Evolutionary conservation across 202 grass and related monocot genomes (phyloP), one percentile per base, ranked within the genome.

Genomic region (Digitaria exilis): DNA sequence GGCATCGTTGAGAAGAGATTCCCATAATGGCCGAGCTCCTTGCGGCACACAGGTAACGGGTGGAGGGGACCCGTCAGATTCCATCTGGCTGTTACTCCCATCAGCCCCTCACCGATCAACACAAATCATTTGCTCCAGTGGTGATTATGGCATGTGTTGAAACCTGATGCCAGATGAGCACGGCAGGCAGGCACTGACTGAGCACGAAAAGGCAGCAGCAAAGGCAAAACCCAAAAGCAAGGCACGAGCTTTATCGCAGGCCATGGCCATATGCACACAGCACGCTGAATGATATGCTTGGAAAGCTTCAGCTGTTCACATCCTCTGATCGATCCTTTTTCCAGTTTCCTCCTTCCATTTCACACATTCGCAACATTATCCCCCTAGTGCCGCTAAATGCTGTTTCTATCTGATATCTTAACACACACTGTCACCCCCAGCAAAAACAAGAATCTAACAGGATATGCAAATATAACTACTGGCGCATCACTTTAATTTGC

Each of bases 281-380:
- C 88, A 90, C 84, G 84, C 88, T 90, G 80, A 79, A 86, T 90
- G 88, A 90, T 87, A 86, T 29, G 67, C 41, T 61, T 45, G 31
- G 28, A 78, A 89, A 83, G 83, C 11, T 71, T 32, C 60, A 60
- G 66, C 61, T 48, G 26, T 65, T 79, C 80, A 44, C 56, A 29
- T 64, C 25, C 32, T 61, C 35, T 28, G 44, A 15, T 15, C 18
- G n/a, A n/a, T n/a, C n/a, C 18, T 30, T 48, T 48, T 74, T 54
- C 37, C 37, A 39, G 37, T 39, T 39, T 39, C 29, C 17, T 70
- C 64, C 63, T 34, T 15, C 34, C 72, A 2, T 78, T 65, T 71
- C 65, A 44, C 50, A 77, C 16, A 11, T 45, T 25, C 44, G 17
- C 30, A n/a, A 5, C 45, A 17, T 63, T n/a, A 14, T 34, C 44